Evolutionary conservation across 768 basidiomycete genomes (phyloP).

Genomic region (Xerocomellus amylosporus): DNA sequence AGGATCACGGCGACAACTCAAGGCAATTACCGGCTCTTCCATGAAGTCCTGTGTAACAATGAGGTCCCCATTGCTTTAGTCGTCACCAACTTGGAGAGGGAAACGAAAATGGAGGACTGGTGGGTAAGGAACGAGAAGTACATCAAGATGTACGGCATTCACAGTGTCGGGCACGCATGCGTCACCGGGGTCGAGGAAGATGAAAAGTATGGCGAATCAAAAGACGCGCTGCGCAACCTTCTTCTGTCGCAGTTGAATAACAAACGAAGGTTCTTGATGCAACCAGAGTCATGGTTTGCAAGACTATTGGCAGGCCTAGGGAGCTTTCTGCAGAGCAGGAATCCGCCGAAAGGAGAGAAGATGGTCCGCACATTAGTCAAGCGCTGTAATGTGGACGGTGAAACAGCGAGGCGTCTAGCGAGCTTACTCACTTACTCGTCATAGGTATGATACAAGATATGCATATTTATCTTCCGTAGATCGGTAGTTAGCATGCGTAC

Average conservation of each 20-base stretch:
- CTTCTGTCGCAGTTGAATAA: slow-evolving; percentile 10
- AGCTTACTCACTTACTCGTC: slow-evolving; percentile 3
- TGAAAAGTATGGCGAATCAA: slow-evolving; percentile 37
- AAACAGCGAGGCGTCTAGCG: slow-evolving; percentile 24
- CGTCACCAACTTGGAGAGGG: slow-evolving; percentile 40
- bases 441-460: background rate
- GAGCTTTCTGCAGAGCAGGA: slow-evolving; percentile 18
- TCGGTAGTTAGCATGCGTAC: background rate
- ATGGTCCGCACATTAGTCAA: slow-evolving; percentile 23
- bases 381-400: slow-evolving; percentile 30
- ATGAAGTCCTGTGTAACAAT: slow-evolving; percentile 37
- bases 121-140: slow-evolving; percentile 28
- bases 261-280: slow-evolving; percentile 23
- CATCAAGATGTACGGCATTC: slow-evolving; percentile 28
- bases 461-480: background rate
- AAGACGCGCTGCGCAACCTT: slow-evolving; percentile 20
- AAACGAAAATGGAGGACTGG: slow-evolving; percentile 36
- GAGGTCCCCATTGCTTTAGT: slow-evolving; percentile 41
- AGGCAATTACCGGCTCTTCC: slow-evolving; percentile 40
- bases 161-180: slow-evolving; percentile 38
- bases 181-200: slow-evolving; percentile 38
- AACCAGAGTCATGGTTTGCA: slow-evolving; percentile 25
- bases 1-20: slow-evolving; percentile 30
- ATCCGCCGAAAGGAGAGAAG: slow-evolving; percentile 26
- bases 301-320: slow-evolving; percentile 21